A percentile compares a stretch with the other conserved stretches of the same genome.
These are phyloP conservation scores for Limonomyces culmigenus DNA, from an alignment of 1,284 basidiomycete species.

Conservation along the genomic window DNA sequence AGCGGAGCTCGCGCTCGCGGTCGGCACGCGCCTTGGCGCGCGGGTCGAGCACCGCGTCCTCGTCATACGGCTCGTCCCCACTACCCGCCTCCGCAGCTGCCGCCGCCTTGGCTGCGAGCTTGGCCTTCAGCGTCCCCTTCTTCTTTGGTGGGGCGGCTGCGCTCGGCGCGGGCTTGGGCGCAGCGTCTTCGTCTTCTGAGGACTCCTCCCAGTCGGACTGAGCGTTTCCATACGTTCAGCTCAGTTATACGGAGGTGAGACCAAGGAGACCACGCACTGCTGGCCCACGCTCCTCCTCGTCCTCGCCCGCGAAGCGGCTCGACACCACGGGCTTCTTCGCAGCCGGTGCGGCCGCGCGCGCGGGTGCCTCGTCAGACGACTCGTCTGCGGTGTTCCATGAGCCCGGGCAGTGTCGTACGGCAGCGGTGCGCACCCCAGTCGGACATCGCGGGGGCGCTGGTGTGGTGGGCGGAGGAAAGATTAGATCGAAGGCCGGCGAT, in stretches of 20 bases:
- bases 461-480: no score
- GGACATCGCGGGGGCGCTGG: no score
- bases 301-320: constrained; percentile 76
- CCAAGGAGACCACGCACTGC: constrained; percentile 23
- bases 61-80: constrained; percentile 37
- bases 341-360: constrained; percentile 1
- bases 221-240: no score
- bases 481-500: no score
- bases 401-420: no score
- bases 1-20: constrained; percentile 65
- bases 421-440: no score
- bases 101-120: constrained; percentile 80
- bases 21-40: constrained; percentile 59
- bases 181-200: constrained; percentile 41
- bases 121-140: constrained; percentile 79
- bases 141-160: constrained; percentile 61
- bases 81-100: constrained; percentile 32
- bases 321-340: constrained; percentile 25
- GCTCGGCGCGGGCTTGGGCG: constrained; percentile 10
- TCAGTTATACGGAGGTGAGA: no score
- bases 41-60: constrained; percentile 69
- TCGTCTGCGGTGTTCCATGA: no score
- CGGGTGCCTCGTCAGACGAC: neutral
- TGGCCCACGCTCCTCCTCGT: constrained; percentile 56
- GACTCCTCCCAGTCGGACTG: constrained; percentile 93